Base-by-base conservation (phyloP, 2,329 filamentous ascomycete genomes). In the Alternaria sp. region DNA sequence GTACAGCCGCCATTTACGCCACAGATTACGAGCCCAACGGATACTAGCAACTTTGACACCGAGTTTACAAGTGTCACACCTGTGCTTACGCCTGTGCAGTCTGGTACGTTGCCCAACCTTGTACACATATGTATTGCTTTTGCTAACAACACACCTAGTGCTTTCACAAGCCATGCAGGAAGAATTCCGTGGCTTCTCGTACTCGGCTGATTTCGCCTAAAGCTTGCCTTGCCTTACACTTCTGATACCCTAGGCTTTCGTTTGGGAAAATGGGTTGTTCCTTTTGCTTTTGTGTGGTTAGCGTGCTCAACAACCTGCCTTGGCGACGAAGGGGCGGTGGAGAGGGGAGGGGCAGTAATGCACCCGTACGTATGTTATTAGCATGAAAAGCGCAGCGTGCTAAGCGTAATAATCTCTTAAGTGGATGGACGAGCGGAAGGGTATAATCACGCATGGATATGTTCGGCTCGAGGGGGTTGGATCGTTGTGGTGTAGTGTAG, bases 21-120 rank as follows among this genome's bases (percentile, higher is more conserved):
- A 18, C 88, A 89, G 41, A 97, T 99, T 75, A 96, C 92, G 82
- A 96, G 88, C 78, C 88, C 94, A 9, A 97, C 96, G 46, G 96
- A 99, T 83, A 99, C 96, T n/a, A 97, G 94, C 86, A 99, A 99
- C 84, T 99, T 99, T 81, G 96, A 99, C 79, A 93, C 92, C 50
- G 96, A 99, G 80, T 99, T 99, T 79, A 99, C 96, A 1, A 98
- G 95, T 77, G 96, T 99, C 58, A 99, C 96, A 45, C 96, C 96
- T 1, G 96, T 99, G 61, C 87, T 99, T 71, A 99, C 96, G 28
- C 96, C 96, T 55, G 96, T 99, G 59, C 94, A 98, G 83, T 97
- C 93, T 82, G 94, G 94, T 96, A 91, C 84, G 92, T 86, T 47
- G 1, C 4, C 2, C 55, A 12, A 25, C 12, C 25, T 2, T 26